Evolutionary conservation across 2,329 filamentous ascomycete genomes (phyloP).

Genomic region (Cercospora beticola): DNA sequence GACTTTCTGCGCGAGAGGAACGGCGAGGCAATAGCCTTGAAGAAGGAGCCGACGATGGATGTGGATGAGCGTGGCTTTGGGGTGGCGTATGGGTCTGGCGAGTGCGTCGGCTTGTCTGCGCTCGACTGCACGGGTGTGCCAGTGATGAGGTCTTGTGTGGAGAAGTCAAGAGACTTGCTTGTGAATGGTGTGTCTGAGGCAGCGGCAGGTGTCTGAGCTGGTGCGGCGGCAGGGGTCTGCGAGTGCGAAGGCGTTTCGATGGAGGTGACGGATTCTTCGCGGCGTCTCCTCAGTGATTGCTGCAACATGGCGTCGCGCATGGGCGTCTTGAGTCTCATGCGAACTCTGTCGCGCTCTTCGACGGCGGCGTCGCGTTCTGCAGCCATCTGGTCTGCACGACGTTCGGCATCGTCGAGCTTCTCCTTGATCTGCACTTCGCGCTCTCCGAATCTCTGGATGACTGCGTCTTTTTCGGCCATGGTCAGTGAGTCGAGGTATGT

Average conservation of each 20-base stretch:
- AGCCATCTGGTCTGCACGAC: not conserved
- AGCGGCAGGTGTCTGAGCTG: conserved; percentile 3
- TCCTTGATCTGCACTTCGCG: conserved; percentile 6
- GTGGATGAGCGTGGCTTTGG: conserved; percentile 4
- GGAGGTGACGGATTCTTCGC: not conserved
- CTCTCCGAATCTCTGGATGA: conserved; percentile 18
- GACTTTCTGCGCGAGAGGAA: conserved; percentile 15
- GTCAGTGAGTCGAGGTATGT: conserved; percentile 19
- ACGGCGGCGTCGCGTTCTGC: conserved; percentile 10
- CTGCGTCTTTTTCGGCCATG: conserved; percentile 20
- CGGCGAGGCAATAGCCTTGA: conserved; percentile 20
- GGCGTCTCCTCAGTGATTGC: conserved; percentile 4
- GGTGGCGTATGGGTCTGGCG: not conserved
- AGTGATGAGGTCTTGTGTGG: conserved; percentile 9
- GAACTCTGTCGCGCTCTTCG: not conserved
- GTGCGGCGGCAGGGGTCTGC: not conserved
- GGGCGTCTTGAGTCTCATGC: not conserved
- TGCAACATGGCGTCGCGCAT: conserved; percentile 11
- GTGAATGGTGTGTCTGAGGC: conserved; percentile 5
- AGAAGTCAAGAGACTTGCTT: conserved; percentile 12
- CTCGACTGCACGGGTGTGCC: conserved; percentile 13
- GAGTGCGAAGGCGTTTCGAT: conserved; percentile 6
- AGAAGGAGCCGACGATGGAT: conserved; percentile 21
- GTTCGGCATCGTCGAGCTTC: conserved; percentile 6
- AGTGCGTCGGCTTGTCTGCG: conserved; percentile 1